Evolutionary conservation across 192 early-diverging fungal genomes (phyloP).

Genomic region (Coemansia interrupta): DNA sequence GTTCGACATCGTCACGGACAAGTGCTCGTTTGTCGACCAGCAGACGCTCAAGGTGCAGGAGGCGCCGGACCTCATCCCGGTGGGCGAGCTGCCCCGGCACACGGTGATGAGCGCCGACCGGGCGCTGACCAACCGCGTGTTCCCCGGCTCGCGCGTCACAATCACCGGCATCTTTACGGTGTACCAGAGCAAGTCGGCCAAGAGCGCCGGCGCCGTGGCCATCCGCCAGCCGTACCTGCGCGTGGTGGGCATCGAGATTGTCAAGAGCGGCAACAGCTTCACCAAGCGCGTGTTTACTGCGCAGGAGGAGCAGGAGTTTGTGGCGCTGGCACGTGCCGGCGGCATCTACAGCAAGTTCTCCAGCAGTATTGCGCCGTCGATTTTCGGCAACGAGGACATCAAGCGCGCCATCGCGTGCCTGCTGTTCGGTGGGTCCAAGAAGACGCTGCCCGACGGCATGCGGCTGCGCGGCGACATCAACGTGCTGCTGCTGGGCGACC

Average conservation of each 20-base stretch:
- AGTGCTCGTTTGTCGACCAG: conserved; percentile 93
- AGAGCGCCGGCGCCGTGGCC: conserved; percentile 76
- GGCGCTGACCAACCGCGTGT: conserved; percentile 82
- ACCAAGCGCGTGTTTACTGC: conserved; percentile 73
- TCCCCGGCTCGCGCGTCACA: conserved; percentile 88
- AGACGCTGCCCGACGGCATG: conserved; percentile 94
- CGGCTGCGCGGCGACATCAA: conserved; percentile 96
- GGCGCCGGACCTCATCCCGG: conserved; percentile 92
- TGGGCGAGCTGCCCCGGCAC: conserved; percentile 96
- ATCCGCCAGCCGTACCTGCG: conserved; percentile 92
- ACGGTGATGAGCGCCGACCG: conserved; percentile 84
- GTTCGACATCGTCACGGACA: conserved; percentile 91
- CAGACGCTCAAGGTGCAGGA: conserved; percentile 98
- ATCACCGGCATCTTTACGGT: conserved; percentile 95
- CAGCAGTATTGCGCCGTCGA: conserved; percentile 92
- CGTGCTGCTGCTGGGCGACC: conserved; percentile 94
- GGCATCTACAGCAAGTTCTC: conserved; percentile 89
- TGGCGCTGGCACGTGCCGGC: conserved; percentile 79
- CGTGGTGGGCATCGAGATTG: conserved; percentile 86
- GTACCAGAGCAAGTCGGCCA: conserved; percentile 70
- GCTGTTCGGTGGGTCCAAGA: conserved; percentile 94
- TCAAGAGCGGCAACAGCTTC: conserved; percentile 65
- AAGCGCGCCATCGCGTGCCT: conserved; percentile 94
- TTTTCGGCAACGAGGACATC: conserved; percentile 95
- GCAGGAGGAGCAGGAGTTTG: conserved; percentile 90